Evolutionary conservation across 1,284 basidiomycete species (phyloP).

Genomic region (Phlebopus sp.): DNA sequence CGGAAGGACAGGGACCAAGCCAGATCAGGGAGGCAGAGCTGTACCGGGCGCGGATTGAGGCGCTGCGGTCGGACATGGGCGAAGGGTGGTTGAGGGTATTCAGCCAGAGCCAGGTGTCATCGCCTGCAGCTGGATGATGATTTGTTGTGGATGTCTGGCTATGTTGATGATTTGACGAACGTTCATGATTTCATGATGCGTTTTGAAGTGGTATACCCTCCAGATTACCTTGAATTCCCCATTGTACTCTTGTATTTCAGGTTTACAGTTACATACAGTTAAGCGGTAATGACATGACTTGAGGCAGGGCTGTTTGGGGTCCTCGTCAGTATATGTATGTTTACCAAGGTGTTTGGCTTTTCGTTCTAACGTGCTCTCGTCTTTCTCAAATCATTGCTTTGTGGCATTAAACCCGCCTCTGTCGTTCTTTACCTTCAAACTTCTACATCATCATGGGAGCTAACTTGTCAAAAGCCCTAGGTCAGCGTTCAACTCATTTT

Average conservation of each 20-base stretch:
- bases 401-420: slow-evolving; percentile 29
- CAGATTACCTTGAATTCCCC: background rate
- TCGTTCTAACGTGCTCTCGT: slow-evolving; percentile 17
- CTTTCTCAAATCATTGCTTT: slow-evolving; percentile 28
- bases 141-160: background rate
- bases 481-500: slow-evolving; percentile 37
- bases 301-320: slow-evolving; percentile 31
- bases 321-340: slow-evolving; percentile 11
- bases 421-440: slow-evolving; percentile 48
- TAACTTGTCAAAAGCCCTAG: slow-evolving; percentile 73
- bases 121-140: slow-evolving; percentile 15
- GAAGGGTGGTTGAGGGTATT: slow-evolving; percentile 85
- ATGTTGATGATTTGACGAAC: background rate
- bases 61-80: slow-evolving; percentile 79
- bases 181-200: background rate
- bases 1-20: slow-evolving; percentile 16
- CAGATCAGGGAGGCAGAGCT: slow-evolving; percentile 52
- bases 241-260: background rate
- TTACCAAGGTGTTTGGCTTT: background rate
- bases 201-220: background rate
- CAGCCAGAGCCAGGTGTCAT: slow-evolving; percentile 52
- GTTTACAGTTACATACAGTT: background rate
- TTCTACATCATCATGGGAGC: slow-evolving; percentile 58
- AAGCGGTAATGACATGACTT: slow-evolving; percentile 1
- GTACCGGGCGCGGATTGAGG: slow-evolving; percentile 76